A percentile compares a stretch with the other conserved stretches of the same genome.
These are phyloP conservation scores for Ambrosia artemisiifolia DNA, from an alignment of 129 eudicot genomes.

Conservation along the genomic window DNA sequence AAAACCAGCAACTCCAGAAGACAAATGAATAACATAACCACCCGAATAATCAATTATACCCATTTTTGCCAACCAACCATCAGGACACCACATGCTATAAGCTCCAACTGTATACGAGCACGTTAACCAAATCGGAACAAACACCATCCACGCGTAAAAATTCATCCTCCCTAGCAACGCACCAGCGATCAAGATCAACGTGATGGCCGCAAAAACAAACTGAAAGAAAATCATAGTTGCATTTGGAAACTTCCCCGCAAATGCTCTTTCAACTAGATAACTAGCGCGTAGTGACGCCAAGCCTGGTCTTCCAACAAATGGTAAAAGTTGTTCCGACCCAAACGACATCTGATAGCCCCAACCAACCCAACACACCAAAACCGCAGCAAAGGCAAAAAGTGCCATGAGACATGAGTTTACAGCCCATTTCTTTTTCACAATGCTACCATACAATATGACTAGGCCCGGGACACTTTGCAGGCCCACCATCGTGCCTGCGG, in stretches of 20 bases:
- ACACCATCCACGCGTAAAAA: slow-evolving; percentile 74
- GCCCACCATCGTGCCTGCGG: slow-evolving; percentile 68
- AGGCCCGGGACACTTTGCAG: slow-evolving; percentile 76
- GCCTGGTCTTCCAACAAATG: slow-evolving; percentile 41
- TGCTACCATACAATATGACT: slow-evolving; percentile 74
- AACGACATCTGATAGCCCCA: slow-evolving; percentile 78
- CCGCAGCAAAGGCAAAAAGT: slow-evolving; percentile 70
- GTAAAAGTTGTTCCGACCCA: slow-evolving; percentile 36
- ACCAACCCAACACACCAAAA: slow-evolving; percentile 69
- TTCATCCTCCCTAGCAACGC: slow-evolving; percentile 79
- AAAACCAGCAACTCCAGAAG: slow-evolving; percentile 81
- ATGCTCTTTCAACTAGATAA: slow-evolving; percentile 40
- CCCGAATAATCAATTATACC: slow-evolving; percentile 81
- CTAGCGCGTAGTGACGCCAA: slow-evolving; percentile 42
- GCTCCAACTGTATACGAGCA: slow-evolving; percentile 69
- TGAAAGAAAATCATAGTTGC: slow-evolving; percentile 83
- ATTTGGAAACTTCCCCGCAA: slow-evolving; percentile 55
- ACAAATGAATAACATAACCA: slow-evolving; percentile 74
- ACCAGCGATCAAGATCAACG: slow-evolving; percentile 72
- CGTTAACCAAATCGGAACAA: slow-evolving; percentile 73
- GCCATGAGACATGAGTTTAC: slow-evolving; percentile 85
- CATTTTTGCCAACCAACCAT: slow-evolving; percentile 54
- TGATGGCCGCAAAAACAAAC: slow-evolving; percentile 78
- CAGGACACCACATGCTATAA: slow-evolving; percentile 61
- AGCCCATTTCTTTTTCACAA: slow-evolving; percentile 85